A percentile compares a stretch with the other conserved stretches of the same genome.
Evolutionary conservation across 2,329 filamentous ascomycete genomes (phyloP).

Genomic region (Chaetomium strumarium): DNA sequence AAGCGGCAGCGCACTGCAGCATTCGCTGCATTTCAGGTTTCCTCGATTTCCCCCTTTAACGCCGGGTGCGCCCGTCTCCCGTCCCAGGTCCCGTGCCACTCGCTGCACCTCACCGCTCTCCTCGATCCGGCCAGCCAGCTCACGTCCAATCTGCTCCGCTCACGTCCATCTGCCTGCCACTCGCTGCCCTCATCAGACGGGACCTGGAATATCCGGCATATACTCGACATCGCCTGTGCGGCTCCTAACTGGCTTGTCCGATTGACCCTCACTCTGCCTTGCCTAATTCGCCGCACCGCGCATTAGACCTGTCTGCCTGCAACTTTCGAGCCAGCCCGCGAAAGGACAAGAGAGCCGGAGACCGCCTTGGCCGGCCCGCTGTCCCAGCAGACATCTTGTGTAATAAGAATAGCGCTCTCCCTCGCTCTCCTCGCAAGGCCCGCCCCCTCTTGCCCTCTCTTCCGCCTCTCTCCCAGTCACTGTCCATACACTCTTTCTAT

Average conservation of each 20-base stretch:
- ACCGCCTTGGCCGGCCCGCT: slow-evolving; percentile 19
- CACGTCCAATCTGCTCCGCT: neutral
- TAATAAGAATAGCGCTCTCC: slow-evolving; percentile 25
- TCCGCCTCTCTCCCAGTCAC: slow-evolving; percentile 4
- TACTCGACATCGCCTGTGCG: too few species aligned
- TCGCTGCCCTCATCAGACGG: slow-evolving; percentile 12
- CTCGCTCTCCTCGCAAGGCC: slow-evolving; percentile 4
- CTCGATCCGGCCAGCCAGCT: neutral
- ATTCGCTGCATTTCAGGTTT: neutral
- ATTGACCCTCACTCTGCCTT: neutral
- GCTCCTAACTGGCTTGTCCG: too few species aligned
- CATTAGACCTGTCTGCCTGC: neutral
- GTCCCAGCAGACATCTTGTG: slow-evolving; percentile 19
- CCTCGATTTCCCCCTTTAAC: slow-evolving; percentile 7
- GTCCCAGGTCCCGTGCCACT: neutral
- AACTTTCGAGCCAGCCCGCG: slow-evolving; percentile 4
- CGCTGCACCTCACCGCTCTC: slow-evolving; percentile 2
- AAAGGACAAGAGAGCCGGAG: slow-evolving; percentile 13
- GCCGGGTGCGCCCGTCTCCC: neutral
- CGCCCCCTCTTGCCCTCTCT: slow-evolving; percentile 8
- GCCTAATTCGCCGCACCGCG: neutral
- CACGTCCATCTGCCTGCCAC: slow-evolving; percentile 2
- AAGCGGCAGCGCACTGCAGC: slow-evolving; percentile 1
- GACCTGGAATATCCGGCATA: neutral
- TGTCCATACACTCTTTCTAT: slow-evolving; percentile 9